Percentiles rank a stretch among this genome's conserved stretches.
Evolutionary conservation across 345 rosid species (phyloP).

Genomic region (Populus davidiana): DNA sequence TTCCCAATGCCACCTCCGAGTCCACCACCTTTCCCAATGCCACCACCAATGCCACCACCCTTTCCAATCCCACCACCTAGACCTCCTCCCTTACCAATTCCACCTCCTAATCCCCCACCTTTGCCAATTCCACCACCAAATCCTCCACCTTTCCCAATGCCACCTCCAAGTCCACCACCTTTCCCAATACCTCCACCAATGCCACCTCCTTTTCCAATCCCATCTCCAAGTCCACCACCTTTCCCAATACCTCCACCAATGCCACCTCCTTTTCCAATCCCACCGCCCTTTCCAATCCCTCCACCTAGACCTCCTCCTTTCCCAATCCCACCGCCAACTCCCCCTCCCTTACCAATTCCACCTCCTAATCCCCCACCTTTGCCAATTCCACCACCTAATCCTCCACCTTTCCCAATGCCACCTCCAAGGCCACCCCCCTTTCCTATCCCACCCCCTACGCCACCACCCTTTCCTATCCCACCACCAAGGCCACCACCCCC

Average conservation of each 20-base stretch:
- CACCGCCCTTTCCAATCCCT: neutral
- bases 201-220: constrained; percentile 21
- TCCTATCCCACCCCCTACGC: neutral
- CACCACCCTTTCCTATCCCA: constrained; percentile 1
- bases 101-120: constrained; percentile 4
- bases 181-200: constrained; percentile 15
- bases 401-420: constrained; percentile 10
- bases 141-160: constrained; percentile 31
- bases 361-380: neutral
- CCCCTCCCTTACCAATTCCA: neutral
- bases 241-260: constrained; percentile 23
- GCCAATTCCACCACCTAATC: constrained; percentile 10
- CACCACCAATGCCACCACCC: neutral
- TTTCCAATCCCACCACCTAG: constrained; percentile 14
- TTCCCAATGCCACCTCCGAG: neutral
- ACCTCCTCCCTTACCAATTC: constrained; percentile 3
- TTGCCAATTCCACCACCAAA: too few relatives aligned
- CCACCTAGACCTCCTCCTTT: neutral
- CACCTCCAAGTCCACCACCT: constrained; percentile 31
- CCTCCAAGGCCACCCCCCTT: constrained; percentile 19
- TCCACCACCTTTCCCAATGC: constrained; percentile 1
- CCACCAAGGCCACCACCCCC: constrained; percentile 24
- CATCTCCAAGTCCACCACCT: neutral
- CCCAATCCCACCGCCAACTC: neutral
- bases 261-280: neutral